Conservation (phyloP, 1,284 basidiomycete species). For the Kwoniella shivajii region DNA sequence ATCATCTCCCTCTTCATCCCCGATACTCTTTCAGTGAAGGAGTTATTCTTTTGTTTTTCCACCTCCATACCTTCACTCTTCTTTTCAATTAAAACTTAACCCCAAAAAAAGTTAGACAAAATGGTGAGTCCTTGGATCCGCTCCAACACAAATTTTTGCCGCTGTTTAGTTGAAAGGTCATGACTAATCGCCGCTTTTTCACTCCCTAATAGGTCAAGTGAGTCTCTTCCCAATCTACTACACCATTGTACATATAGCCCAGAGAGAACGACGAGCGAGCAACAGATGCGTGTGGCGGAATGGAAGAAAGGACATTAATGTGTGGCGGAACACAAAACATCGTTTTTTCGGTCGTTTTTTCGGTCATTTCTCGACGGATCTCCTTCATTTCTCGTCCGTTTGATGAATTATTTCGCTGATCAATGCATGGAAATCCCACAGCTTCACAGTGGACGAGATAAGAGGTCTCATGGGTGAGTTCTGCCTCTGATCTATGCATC, state of each 20-base stretch:
- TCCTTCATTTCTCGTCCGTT: neutral
- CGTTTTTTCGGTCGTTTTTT: neutral
- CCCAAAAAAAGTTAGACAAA: slow-evolving; percentile 39
- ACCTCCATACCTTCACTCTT: too few relatives aligned
- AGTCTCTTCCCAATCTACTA: slow-evolving; percentile 16
- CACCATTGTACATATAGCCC: neutral
- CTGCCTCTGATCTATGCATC: neutral
- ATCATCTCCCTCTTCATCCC: slow-evolving; percentile 10
- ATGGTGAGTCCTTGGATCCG: slow-evolving; percentile 41
- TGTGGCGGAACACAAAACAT: neutral
- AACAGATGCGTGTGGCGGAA: neutral
- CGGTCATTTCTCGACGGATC: neutral
- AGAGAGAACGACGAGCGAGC: neutral
- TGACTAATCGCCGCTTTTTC: slow-evolving; percentile 28
- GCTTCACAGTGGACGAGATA: slow-evolving; percentile 68
- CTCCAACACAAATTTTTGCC: neutral
- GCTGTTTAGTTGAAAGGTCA: slow-evolving; percentile 2
- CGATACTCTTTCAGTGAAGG: slow-evolving; percentile 6
- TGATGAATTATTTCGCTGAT: too few relatives aligned
- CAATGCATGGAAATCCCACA: slow-evolving; percentile 13
- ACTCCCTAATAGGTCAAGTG: slow-evolving; percentile 42
- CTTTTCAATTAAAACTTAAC: slow-evolving; percentile 17
- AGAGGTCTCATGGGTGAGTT: slow-evolving; percentile 71
- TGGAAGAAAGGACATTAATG: too few relatives aligned
- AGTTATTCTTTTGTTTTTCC: slow-evolving; percentile 7